A percentile compares a stretch with the other conserved stretches of the same genome.
These are phyloP conservation scores for Avena sativa DNA, from an alignment of 176 grass and related monocot species.

Conservation along the genomic window DNA sequence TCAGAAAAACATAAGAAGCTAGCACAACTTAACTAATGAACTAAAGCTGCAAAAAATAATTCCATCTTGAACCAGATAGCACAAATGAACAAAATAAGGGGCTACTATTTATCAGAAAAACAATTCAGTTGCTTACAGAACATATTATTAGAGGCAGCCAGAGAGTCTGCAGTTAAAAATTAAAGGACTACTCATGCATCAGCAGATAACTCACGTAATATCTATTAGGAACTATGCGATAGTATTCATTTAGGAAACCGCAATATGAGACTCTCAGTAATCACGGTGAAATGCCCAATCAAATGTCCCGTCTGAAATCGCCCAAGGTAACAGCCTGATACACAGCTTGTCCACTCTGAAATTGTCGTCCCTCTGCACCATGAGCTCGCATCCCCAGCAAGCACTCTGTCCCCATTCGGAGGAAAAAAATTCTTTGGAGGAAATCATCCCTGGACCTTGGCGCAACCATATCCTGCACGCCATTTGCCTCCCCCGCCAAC, in stretches of 20 bases:
- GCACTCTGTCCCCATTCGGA: too few relatives aligned
- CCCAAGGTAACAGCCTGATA: too few relatives aligned
- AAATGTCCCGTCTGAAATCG: background rate
- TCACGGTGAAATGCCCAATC: conserved; percentile 24
- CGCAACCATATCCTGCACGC: too few relatives aligned
- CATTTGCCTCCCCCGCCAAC: too few relatives aligned
- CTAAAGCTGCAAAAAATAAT: background rate
- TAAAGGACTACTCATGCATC: background rate
- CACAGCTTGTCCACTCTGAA: too few relatives aligned
- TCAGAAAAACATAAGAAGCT: background rate
- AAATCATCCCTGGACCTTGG: too few relatives aligned
- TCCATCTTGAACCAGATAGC: background rate
- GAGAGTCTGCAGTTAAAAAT: background rate
- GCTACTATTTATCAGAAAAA: background rate
- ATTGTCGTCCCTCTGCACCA: too few relatives aligned
- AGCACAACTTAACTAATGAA: background rate
- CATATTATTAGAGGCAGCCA: background rate
- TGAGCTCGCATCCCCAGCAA: too few relatives aligned
- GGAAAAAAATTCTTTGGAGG: too few relatives aligned
- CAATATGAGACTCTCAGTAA: background rate
- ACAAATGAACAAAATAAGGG: background rate
- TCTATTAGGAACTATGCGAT: background rate
- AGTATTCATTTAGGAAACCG: conserved; percentile 2
- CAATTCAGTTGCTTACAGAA: background rate
- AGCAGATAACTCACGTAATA: background rate